Percentiles rank a stretch among this genome's conserved stretches.
phyloP scores from a whole-genome alignment of 345 rosid species.

The Leavenworthia alabamica region DNA sequence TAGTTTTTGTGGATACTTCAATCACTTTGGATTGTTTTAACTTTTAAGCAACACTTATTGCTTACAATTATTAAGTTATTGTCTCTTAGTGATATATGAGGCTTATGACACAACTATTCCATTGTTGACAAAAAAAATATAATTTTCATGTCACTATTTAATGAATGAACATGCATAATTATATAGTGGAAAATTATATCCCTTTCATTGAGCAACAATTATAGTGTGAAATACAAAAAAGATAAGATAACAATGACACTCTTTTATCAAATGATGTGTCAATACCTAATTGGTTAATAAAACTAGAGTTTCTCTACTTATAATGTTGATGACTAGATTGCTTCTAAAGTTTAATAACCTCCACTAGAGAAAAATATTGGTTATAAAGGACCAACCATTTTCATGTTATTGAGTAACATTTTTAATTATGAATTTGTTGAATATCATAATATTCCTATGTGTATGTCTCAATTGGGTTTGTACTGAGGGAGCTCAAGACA shows the following conservation, averaged over 20 bases:
- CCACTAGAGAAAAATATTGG: slow-evolving; percentile 13
- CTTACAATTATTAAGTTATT: background rate
- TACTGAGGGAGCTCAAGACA: slow-evolving; percentile 24
- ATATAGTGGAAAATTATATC: slow-evolving; percentile 4
- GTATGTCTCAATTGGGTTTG: slow-evolving; percentile 13
- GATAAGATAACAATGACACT: slow-evolving; percentile 9
- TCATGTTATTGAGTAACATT: slow-evolving; percentile 14
- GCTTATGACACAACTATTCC: no score
- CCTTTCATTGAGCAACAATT: background rate
- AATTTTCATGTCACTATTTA: background rate
- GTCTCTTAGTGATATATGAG: background rate
- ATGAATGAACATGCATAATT: background rate
- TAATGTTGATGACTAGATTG: slow-evolving; percentile 32
- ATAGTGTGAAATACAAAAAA: background rate
- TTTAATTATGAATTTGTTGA: background rate
- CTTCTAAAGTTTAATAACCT: slow-evolving; percentile 30
- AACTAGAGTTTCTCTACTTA: no score
- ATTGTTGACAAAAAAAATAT: no score
- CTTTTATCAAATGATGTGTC: slow-evolving; percentile 14
- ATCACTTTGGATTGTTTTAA: no score
- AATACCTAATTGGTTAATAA: slow-evolving; percentile 8
- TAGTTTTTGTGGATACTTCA: no score
- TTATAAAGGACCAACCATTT: slow-evolving; percentile 24
- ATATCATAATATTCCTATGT: slow-evolving; percentile 13
- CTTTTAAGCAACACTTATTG: no score